Conservation (phyloP, 306 rosid species). For the Prunus armeniaca region DNA sequence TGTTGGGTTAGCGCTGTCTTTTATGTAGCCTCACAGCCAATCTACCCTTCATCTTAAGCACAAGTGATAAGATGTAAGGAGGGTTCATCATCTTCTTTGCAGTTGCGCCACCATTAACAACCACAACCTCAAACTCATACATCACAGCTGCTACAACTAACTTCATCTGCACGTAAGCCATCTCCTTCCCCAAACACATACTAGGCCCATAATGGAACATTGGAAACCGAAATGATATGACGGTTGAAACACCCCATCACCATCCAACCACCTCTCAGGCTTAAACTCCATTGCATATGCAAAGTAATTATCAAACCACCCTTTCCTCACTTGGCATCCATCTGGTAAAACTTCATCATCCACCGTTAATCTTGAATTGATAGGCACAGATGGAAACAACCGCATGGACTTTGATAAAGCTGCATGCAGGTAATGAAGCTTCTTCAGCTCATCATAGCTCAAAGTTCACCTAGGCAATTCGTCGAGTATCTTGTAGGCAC, state of each 20-base stretch:
- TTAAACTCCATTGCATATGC: not conserved
- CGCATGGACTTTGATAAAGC: constrained; percentile 23
- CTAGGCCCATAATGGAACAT: constrained; percentile 33
- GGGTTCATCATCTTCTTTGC: constrained; percentile 19
- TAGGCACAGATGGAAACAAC: constrained; percentile 24
- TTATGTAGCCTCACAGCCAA: constrained; percentile 5
- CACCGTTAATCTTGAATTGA: constrained; percentile 15
- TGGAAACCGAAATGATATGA: constrained; percentile 10
- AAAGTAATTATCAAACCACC: constrained; percentile 23
- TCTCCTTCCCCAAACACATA: constrained; percentile 30
- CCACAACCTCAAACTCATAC: constrained; percentile 17
- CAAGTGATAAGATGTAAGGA: constrained; percentile 7
- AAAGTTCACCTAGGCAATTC: constrained; percentile 7
- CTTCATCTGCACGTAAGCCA: constrained; percentile 36
- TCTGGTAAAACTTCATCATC: constrained; percentile 26
- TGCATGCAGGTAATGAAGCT: constrained; percentile 21
- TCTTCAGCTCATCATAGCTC: constrained; percentile 17
- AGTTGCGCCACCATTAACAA: constrained; percentile 10
- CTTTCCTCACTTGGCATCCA: constrained; percentile 17
- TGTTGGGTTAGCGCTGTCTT: not conserved
- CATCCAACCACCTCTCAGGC: constrained; percentile 29
- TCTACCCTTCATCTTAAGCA: constrained; percentile 26
- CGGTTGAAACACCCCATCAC: constrained; percentile 13
- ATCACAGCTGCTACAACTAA: constrained; percentile 22
- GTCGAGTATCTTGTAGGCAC: not conserved